Base-by-base conservation (phyloP, 2,329 filamentous ascomycete genomes). In the Zasmidium cellare region DNA sequence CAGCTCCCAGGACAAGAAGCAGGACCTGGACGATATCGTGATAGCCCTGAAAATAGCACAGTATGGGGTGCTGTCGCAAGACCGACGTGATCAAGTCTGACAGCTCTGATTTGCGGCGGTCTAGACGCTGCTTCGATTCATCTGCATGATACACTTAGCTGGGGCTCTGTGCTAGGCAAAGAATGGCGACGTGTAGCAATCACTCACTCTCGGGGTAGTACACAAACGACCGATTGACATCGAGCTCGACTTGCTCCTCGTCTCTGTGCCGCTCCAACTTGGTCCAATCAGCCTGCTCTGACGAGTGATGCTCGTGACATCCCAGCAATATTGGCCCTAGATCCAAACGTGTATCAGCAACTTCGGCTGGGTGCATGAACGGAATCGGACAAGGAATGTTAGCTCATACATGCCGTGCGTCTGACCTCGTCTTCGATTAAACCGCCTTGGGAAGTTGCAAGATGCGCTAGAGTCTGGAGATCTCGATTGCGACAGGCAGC, bases 11-110 rank as follows among this genome's bases (percentile, higher is more conserved):
- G 11, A 97, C 92, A 14, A 99, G 83, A 44, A 97, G 84, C 59
- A 99, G 83, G 22, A 99, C 94, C 76, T 99, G 96, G 67, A 91
- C 94, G 69, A 99, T 97, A 77, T 99, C 94, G 75, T 99, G 94
- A 74, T 96, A 99, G 72, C 94, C 94, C 78, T 99, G 94, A 75
- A 99, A 99, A 77, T 99, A 99, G 79, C 87, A 91, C 35, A 99
- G 84, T 72, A 88, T 87, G 16, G 92, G 91, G 68, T 96, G 83
- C 31, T 84, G 84, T 53, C 96, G 88, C 47, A 99, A 83, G 14
- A 96, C 86, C 63, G 89, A 83, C 52, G 85, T 84, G 68, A 99
- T 97, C 51, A 99, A 81, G 62, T 85, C 78, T 7, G 87, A 93
- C 1, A 99, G 83, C 69, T 94, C 87, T 55, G 80, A 72, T 71